These are phyloP conservation scores for Drosera spatulata DNA, from an alignment of 179 eudicot genomes.

Conservation along the genomic window DNA sequence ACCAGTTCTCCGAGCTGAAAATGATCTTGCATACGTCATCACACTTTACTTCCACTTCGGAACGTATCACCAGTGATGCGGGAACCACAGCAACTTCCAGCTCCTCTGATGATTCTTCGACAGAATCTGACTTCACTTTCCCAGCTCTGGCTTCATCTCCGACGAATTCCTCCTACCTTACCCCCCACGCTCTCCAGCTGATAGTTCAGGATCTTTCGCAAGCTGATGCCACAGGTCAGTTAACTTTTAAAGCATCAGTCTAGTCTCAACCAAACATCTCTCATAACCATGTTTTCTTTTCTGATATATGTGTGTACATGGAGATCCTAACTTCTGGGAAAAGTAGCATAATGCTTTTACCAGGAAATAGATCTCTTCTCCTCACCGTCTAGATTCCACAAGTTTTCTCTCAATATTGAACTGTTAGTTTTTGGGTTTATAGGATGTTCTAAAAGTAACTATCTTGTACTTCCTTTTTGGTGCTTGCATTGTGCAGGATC, in stretches of 20 bases:
- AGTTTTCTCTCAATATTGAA: slow-evolving; percentile 9
- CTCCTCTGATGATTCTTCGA: slow-evolving; percentile 73
- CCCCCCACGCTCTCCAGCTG: slow-evolving; percentile 57
- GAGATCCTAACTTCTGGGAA: not conserved
- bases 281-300: not conserved
- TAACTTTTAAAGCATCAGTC: slow-evolving; percentile 29
- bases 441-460: slow-evolving; percentile 24
- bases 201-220: slow-evolving; percentile 85
- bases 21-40: slow-evolving; percentile 66
- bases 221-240: slow-evolving; percentile 81
- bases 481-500: slow-evolving; percentile 91
- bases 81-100: slow-evolving; percentile 45
- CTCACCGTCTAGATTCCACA: slow-evolving; percentile 10
- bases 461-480: slow-evolving; percentile 34
- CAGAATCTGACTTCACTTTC: slow-evolving; percentile 65
- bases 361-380: slow-evolving; percentile 10
- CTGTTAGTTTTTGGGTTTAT: slow-evolving; percentile 13
- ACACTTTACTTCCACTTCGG: slow-evolving; percentile 52
- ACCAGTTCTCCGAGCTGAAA: slow-evolving; percentile 95
- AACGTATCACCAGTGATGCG: slow-evolving; percentile 41
- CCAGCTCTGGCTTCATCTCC: slow-evolving; percentile 63
- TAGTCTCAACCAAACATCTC: slow-evolving; percentile 11
- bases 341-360: not conserved
- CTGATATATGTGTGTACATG: not conserved
- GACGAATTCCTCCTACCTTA: slow-evolving; percentile 41